These are phyloP conservation scores for Amanita phalloides DNA, from an alignment of 768 basidiomycete genomes.

Conservation along the genomic window DNA sequence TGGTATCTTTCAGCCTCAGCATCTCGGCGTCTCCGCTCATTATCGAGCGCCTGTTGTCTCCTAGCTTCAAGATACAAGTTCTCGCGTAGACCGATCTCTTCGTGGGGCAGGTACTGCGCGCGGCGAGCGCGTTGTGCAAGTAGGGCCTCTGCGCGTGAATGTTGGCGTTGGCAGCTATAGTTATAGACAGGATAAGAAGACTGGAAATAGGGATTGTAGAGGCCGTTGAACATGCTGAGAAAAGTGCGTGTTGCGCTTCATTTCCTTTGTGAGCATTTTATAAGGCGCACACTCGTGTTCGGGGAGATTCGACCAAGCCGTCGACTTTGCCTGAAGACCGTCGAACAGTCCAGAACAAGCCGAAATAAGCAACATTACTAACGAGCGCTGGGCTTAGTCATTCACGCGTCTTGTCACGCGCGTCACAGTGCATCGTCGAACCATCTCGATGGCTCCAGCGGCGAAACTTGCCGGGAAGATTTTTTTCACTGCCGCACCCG, in stretches of 20 bases:
- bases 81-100: conserved; percentile 21
- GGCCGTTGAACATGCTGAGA: conserved; percentile 5
- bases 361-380: neutral
- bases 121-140: conserved; percentile 25
- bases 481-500: neutral
- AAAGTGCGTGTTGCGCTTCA: neutral
- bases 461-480: neutral
- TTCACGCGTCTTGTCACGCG: neutral
- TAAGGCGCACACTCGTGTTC: neutral
- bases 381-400: no score
- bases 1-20: conserved; percentile 8
- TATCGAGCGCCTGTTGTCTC: conserved; percentile 18
- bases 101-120: conserved; percentile 30
- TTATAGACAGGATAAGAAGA: conserved; percentile 15
- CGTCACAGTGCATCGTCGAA: neutral
- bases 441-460: neutral
- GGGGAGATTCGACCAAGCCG: neutral
- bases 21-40: conserved; percentile 13
- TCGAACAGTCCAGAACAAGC: neutral
- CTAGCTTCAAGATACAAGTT: conserved; percentile 22
- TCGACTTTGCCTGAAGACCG: neutral
- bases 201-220: conserved; percentile 18
- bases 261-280: neutral
- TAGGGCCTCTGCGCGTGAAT: conserved; percentile 16
- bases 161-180: conserved; percentile 11